A percentile compares a stretch with the other conserved stretches of the same genome.
Conservation (phyloP, 768 basidiomycete genomes). For the Termitomyces sp. region DNA sequence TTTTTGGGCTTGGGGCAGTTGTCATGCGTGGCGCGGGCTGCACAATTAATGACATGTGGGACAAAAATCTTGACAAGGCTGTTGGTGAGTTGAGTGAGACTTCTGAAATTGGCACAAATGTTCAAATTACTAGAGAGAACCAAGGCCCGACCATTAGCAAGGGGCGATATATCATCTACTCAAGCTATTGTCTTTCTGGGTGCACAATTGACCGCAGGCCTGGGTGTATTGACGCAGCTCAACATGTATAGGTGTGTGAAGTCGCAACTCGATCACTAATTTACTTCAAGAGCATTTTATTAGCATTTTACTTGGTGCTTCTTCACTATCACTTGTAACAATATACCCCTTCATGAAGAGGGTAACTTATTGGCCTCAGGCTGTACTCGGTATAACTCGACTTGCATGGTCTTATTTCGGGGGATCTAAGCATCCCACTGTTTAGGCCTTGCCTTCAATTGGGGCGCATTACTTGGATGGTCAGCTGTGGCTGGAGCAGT, state of each 20-base stretch:
- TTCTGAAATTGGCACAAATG: not conserved
- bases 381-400: conserved; percentile 70
- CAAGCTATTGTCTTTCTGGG: conserved; percentile 83
- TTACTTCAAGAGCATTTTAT: not conserved
- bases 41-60: conserved; percentile 99
- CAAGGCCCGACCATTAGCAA: conserved; percentile 79
- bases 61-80: conserved; percentile 82
- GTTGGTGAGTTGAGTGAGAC: conserved; percentile 57
- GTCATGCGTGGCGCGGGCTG: conserved; percentile 98
- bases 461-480: conserved; percentile 96
- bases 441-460: conserved; percentile 90
- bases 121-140: conserved; percentile 62
- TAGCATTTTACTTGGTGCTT: conserved; percentile 89
- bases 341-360: conserved; percentile 98
- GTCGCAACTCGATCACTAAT: not conserved
- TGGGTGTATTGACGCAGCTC: conserved; percentile 83
- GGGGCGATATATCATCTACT: conserved; percentile 67
- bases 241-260: conserved; percentile 91
- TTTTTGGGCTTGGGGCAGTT: conserved; percentile 88
- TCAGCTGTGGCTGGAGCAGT: conserved; percentile 82
- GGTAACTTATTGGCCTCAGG: conserved; percentile 94
- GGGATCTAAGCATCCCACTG: not conserved
- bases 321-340: conserved; percentile 81
- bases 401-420: not conserved
- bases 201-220: conserved; percentile 72